Conservation (phyloP, 2,329 filamentous ascomycete species). For the Cordyceps pruinosa region DNA sequence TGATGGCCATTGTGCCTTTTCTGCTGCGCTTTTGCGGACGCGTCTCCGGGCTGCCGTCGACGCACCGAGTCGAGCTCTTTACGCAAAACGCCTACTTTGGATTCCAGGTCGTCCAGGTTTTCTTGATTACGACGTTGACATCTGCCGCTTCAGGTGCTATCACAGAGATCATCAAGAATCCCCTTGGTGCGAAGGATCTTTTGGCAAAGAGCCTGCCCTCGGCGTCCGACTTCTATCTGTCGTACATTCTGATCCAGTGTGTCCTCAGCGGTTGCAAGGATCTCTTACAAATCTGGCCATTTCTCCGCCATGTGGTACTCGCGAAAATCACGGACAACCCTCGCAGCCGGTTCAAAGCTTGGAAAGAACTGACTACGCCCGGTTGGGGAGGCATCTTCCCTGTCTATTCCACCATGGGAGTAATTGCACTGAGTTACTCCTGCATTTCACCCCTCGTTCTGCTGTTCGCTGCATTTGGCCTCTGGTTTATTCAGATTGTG, state of each 20-base stretch:
- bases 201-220: slow-evolving; percentile 69
- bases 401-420: slow-evolving; percentile 71
- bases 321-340: slow-evolving; percentile 72
- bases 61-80: slow-evolving; percentile 68
- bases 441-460: slow-evolving; percentile 81
- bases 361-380: slow-evolving; percentile 64
- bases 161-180: slow-evolving; percentile 55
- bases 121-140: slow-evolving; percentile 76
- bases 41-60: slow-evolving; percentile 11
- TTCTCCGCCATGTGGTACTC: slow-evolving; percentile 50
- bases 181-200: slow-evolving; percentile 52
- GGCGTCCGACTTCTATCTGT: slow-evolving; percentile 90
- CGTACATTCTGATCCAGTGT: slow-evolving; percentile 88
- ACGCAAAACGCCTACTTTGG: slow-evolving; percentile 89
- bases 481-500: slow-evolving; percentile 76
- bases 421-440: slow-evolving; percentile 78
- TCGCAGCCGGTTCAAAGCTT: slow-evolving; percentile 70
- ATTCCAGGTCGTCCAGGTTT: slow-evolving; percentile 90
- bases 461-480: slow-evolving; percentile 70
- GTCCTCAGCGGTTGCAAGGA: slow-evolving; percentile 69
- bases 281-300: slow-evolving; percentile 63
- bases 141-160: slow-evolving; percentile 69
- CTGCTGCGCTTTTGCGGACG: slow-evolving; percentile 53
- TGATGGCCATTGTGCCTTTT: slow-evolving; percentile 81
- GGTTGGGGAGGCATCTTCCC: slow-evolving; percentile 82